Base-by-base conservation (phyloP, 148 eudicot genomes). In the Drosera capensis region DNA sequence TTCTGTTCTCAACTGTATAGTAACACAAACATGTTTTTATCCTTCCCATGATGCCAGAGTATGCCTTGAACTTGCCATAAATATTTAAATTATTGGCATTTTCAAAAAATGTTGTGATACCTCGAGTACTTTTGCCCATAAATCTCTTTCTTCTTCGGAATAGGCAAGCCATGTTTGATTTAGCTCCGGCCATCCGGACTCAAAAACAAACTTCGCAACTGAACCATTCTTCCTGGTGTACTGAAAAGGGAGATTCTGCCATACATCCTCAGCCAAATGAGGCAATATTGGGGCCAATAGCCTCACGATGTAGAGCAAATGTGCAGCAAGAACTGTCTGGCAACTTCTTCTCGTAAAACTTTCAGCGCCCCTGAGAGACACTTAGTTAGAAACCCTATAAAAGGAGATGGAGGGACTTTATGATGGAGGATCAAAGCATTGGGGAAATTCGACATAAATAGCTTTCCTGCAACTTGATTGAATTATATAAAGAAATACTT, bases 231-330 rank as follows among this genome's bases (percentile, higher is more conserved):
- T 77, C 29, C 65, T 40, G 23, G 64, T 60, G 59, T 71, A 63
- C 23, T 77, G 63, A 39, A 90, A 84, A 26, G 97, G 95, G 51
- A 90, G 82, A 46, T 80, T 69, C 72, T 80, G 95, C 97, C 97
- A 90, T 4, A 71, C 93, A 68, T 90, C 97, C 65, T 90, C 97
- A 3, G 97, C 81, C 65, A 90, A 66, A 74, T 90, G 97, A 44
- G 97, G 97, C 66, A 90, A 59, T 48, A 90, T 90, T 36, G 97
- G 97, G 56, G 97, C 87, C 61, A 84, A 71, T 16, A 84, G 64
- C 58, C 69, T 73, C 26, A 55, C 70, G 34, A 84, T 59, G 40
- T 95, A 73, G 49, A 84, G 78, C 43, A 84, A 66, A 57, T 90
- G 97, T 25, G 80, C 93, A 46, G 84, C 82, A 57, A 90, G 85